Base-by-base conservation (phyloP, 2,329 filamentous ascomycete species). In the Claviceps capensis region DNA sequence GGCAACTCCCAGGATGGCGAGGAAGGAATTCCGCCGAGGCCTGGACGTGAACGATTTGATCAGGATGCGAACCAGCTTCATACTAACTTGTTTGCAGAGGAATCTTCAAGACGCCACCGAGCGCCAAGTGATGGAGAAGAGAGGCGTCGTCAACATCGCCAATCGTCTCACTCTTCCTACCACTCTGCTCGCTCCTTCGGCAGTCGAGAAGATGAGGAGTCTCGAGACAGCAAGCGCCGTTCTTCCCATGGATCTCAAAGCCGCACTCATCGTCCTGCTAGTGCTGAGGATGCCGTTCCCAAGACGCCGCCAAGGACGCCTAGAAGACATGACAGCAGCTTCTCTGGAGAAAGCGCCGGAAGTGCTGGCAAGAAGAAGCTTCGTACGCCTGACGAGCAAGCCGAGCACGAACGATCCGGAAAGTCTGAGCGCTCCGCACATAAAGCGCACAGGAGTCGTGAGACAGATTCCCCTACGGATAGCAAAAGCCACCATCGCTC, bases 61-160 rank as follows among this genome's bases (percentile, higher is more conserved):
- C 45, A 49, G 9, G 16, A 41, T 43, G 44, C 44, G 45, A 40
- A 65, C 62, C 64, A 67, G 65, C 68, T 69, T 65, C 69, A 73
- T 73, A 69, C 76, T 79, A 72, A 79, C 75, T 69, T 73, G 63
- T 74, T 69, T 66, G 68, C 69, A 79, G 75, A 76, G 67, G 73
- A 75, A 58, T 73, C 65, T 61, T 64, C 62, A 60, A 69, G 65
- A 62, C 67, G 69, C 55, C 60, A 60, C 51, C 61, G 60, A 55
- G 64, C 64, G 53, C 62, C 65, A 46, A 64, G 60, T 57, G 67
- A 71, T 55, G 65, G 61, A 60, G 69, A 71, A 46, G 67, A 71
- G 47, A 64, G 65, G 56, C 69, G 67, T 54, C 69, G 69, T 55
- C 68, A 69, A 55, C 69, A 69, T 55, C 70, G 69, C 50, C 63